These are phyloP conservation scores for Halenospora varia DNA, from an alignment of 495 filamentous ascomycete species.

Conservation along the genomic window DNA sequence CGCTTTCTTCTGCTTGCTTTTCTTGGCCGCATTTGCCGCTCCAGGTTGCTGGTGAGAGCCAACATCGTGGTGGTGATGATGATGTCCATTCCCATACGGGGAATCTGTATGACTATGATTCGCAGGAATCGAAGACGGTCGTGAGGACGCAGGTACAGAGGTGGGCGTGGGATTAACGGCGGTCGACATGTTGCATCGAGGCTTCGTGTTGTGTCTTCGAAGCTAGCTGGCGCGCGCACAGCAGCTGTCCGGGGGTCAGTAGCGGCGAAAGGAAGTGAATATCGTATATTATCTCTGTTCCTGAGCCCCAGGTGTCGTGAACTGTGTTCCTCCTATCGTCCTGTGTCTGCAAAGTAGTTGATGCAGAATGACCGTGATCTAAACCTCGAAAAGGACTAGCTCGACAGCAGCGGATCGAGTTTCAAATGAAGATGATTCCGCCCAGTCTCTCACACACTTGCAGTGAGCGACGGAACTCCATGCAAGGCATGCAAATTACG, in stretches of 20 bases:
- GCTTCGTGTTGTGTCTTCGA: background rate
- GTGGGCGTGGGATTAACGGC: constrained; percentile 24
- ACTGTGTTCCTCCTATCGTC: background rate
- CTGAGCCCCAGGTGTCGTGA: background rate
- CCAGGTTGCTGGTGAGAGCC: constrained; percentile 1
- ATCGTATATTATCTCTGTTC: background rate
- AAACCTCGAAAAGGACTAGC: background rate
- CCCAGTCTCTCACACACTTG: background rate
- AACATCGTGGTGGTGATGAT: constrained; percentile 24
- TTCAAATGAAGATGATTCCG: constrained; percentile 8
- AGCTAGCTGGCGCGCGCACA: constrained; percentile 8
- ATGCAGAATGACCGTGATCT: constrained; percentile 4
- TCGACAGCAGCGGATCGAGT: constrained; percentile 4
- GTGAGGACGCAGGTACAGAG: constrained; percentile 21
- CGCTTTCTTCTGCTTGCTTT: constrained; percentile 64
- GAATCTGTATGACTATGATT: constrained; percentile 18
- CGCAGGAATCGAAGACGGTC: constrained; percentile 15
- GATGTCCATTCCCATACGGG: constrained; percentile 23
- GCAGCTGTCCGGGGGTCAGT: background rate
- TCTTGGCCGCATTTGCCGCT: constrained; percentile 42
- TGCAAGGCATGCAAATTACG: background rate
- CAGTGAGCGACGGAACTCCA: background rate
- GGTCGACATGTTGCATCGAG: constrained; percentile 23
- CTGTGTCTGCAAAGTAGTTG: background rate
- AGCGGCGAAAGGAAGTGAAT: background rate